Base-by-base conservation (phyloP, 306 rosid genomes). In the Psophocarpus tetragonolobus region DNA sequence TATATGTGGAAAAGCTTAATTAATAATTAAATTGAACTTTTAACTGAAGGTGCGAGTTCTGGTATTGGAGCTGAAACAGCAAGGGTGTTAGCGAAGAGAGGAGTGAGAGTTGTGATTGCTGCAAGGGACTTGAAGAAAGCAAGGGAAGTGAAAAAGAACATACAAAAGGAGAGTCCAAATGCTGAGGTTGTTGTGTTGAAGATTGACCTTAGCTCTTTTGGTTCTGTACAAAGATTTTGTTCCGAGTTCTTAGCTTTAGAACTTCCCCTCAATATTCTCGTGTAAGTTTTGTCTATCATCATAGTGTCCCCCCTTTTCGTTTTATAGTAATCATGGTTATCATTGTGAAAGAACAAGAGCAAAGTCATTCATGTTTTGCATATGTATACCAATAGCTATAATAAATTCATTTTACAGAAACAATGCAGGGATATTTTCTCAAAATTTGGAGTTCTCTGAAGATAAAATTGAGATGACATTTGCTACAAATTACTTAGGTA, bases 31-130 rank as follows among this genome's bases (percentile, higher is more conserved):
- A 23, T 32, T 54, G 68, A 76, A 39, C 71, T 53, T 36, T 39
- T 8, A 3, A 56, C 78, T 66, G 51, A 76, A 93, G 97, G 99
- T 51, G 97, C 85, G 3, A 91, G 90, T n/a, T 91, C 97, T 23
- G 98, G 98, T 1, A 92, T 92, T 48, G 98, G 98, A 87, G 93
- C 92, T 45, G 97, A 95, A 83, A 95, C 97, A 70, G 97, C 97
- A 0, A 89, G 97, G 53, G 97, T 91, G 30, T 84, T 95, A 61
- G 97, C 97, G 47, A 95, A 89, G 89, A 89, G 96, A 85, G 98
- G 98, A 38, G 97, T 91, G 87, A 91, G 91, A 73, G 76, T 95
- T 18, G 97, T 95, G 84, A 91, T 95, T 60, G 89, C 85, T 6
- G 98, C 91, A 1, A 92, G 98, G 74, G 97, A 92, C 77, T 35